Conservation (phyloP, 768 basidiomycete genomes). For the Agrocybe pediades region DNA sequence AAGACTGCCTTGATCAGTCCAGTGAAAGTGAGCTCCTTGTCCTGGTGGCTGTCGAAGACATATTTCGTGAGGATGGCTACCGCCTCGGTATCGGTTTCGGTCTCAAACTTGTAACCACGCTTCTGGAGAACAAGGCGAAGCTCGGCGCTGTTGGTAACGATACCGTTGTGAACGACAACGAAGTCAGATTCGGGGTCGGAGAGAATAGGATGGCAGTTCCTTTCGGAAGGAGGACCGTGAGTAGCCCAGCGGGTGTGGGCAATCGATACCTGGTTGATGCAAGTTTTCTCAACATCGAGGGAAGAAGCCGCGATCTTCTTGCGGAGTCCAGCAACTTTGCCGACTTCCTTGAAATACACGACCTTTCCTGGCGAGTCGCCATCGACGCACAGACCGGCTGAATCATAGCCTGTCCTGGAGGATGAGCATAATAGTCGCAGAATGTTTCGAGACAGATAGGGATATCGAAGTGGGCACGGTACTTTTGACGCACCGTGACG, state of each 20-base stretch:
- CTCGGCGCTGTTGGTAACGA: constrained; percentile 92
- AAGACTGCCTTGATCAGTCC: constrained; percentile 92
- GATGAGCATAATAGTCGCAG: too few species aligned
- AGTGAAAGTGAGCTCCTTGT: constrained; percentile 86
- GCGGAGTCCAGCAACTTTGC: constrained; percentile 92
- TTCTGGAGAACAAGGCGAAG: constrained; percentile 93
- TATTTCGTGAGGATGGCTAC: constrained; percentile 97
- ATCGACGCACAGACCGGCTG: constrained; percentile 88
- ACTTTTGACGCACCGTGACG: too few species aligned
- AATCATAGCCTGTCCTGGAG: constrained; percentile 98
- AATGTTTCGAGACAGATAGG: too few species aligned
- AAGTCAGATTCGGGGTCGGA: constrained; percentile 84
- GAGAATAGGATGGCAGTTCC: constrained; percentile 95
- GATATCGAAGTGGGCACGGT: too few species aligned
- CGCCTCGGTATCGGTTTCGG: constrained; percentile 97
- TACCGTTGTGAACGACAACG: constrained; percentile 96
- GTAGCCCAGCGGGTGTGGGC: constrained; percentile 99
- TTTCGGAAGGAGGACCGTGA: constrained; percentile 84
- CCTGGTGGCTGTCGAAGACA: constrained; percentile 90
- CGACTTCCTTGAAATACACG: constrained; percentile 94
- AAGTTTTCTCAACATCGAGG: constrained; percentile 75
- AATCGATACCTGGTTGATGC: constrained; percentile 89
- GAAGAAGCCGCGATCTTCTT: constrained; percentile 78
- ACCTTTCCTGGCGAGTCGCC: constrained; percentile 82
- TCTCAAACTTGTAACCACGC: constrained; percentile 90